A percentile compares a stretch with the other conserved stretches of the same genome.
Conservation (phyloP, 2,329 filamentous ascomycete species). For the Sordariomycetes sp. region DNA sequence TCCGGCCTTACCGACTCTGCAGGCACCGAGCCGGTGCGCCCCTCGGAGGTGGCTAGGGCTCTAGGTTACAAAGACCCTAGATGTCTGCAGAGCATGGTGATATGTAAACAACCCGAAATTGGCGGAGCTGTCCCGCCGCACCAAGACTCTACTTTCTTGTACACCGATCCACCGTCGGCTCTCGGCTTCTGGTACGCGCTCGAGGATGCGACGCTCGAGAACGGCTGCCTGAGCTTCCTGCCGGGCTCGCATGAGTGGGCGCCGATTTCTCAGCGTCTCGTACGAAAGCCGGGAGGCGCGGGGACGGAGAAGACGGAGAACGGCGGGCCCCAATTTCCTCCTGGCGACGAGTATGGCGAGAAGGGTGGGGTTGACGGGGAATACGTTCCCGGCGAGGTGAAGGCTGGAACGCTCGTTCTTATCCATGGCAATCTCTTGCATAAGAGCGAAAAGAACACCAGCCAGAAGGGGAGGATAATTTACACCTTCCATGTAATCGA, state of each 20-base stretch:
- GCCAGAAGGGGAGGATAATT: slow-evolving; percentile 78
- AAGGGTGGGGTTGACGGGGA: slow-evolving; percentile 28
- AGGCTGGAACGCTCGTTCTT: slow-evolving; percentile 79
- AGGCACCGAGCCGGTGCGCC: slow-evolving; percentile 33
- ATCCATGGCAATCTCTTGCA: slow-evolving; percentile 95
- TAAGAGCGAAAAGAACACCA: slow-evolving; percentile 89
- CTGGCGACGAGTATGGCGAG: slow-evolving; percentile 34
- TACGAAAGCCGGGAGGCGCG: slow-evolving; percentile 42
- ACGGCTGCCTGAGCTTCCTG: slow-evolving; percentile 82
- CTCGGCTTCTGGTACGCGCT: slow-evolving; percentile 97
- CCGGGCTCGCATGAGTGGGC: slow-evolving; percentile 71
- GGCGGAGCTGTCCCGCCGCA: slow-evolving; percentile 85
- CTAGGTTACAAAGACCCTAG: slow-evolving; percentile 69
- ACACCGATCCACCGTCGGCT: slow-evolving; percentile 78
- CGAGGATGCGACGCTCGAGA: slow-evolving; percentile 77
- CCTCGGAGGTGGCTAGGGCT: slow-evolving; percentile 53
- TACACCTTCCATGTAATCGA: slow-evolving; percentile 98
- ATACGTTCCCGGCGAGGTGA: slow-evolving; percentile 77
- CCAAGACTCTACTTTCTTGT: slow-evolving; percentile 87
- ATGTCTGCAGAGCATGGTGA: slow-evolving; percentile 88
- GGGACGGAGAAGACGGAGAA: slow-evolving; percentile 68
- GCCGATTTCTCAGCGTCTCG: slow-evolving; percentile 62
- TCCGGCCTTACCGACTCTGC: slow-evolving; percentile 34
- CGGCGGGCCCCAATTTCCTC: slow-evolving; percentile 52
- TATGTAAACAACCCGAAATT: slow-evolving; percentile 96